Base-by-base conservation (phyloP, 169 alveolate species). In the Besnoitia besnoiti region DNA sequence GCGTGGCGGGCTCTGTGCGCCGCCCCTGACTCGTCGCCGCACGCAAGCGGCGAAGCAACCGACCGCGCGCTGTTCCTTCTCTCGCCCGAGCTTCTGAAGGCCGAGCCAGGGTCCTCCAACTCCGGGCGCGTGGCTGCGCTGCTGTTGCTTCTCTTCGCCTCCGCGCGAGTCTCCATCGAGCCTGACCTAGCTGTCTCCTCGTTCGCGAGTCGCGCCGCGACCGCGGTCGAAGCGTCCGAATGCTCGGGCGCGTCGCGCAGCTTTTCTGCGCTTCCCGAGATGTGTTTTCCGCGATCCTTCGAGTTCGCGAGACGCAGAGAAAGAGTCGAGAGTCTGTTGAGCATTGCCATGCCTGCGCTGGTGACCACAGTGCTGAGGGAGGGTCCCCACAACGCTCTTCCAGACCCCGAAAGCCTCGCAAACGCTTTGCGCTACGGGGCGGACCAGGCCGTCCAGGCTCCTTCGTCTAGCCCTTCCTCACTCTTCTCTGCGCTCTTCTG, bases 101-200 rank as follows among this genome's bases (percentile, higher is more conserved):
- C 67, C 4, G 67, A 5, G 33, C 30, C 12, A 55, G 3, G 30
- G 67, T 55, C 67, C 33, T n/a, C 24, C 14, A 42, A 73, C 3
- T 7, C 47, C 24, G 82, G 82, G 46, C 82, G n/a, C n/a, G 82
- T 73, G 2, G 82, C 16, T 8, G 24, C n/a, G 44, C 82, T 73
- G 16, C 46, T 73, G 14, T 3, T 4, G 8, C 14, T 73, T 0
- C 24, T 73, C 12, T 42, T 73, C 5, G 82, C 82, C 30, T 73
- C 82, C 82, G 12, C 46, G 3, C 82, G 82, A 16, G 46, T 73
- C 39, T n/a, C 82, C 82, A n/a, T 73, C 82, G 46, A n/a, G 16
- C 82, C 44, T 2, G 47, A 73, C 10, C 44, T 73, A 10, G 82
- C 39, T 73, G 82, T 73, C 47, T 73, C 82, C n/a, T n/a, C 39